Conservation (phyloP, 2,329 filamentous ascomycete species). For the Colletotrichum tropicicola region DNA sequence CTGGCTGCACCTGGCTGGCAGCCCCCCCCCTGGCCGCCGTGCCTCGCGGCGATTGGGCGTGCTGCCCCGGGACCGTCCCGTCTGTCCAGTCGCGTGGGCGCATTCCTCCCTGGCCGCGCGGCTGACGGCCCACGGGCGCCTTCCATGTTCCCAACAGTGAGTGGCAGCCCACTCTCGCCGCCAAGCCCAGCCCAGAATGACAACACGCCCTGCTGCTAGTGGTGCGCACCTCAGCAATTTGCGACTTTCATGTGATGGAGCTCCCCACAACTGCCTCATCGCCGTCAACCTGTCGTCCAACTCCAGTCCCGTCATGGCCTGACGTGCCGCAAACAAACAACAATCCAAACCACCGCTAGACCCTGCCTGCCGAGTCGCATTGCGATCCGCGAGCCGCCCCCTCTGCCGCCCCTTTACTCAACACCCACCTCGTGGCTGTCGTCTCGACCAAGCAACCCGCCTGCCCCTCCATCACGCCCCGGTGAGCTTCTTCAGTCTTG, state of each 20-base stretch:
- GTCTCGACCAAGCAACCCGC: neutral
- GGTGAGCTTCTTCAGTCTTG: neutral
- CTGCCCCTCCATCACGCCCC: neutral
- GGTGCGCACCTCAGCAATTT: constrained; percentile 14
- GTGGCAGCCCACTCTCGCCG: neutral
- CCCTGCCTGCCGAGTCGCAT: neutral
- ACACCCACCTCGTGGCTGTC: neutral
- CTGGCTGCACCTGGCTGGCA: neutral
- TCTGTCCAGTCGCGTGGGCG: constrained; percentile 19
- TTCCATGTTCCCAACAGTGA: constrained; percentile 16
- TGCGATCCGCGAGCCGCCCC: neutral
- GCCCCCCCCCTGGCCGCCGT: neutral
- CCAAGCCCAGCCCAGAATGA: constrained; percentile 3
- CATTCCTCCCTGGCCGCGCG: constrained; percentile 28
- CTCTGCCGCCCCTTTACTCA: neutral
- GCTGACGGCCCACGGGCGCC: constrained; percentile 9
- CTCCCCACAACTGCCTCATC: constrained; percentile 24
- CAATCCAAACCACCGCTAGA: neutral
- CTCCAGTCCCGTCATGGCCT: constrained; percentile 6
- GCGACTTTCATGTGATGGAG: constrained; percentile 30
- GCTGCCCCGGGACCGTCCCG: constrained; percentile 13
- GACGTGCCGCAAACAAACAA: constrained; percentile 23
- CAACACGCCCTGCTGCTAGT: constrained; percentile 6
- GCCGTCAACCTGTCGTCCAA: neutral
- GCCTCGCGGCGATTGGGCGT: neutral